Evolutionary conservation across 805 yeast genomes (phyloP).

Genomic region (Candida jianshihensis): DNA sequence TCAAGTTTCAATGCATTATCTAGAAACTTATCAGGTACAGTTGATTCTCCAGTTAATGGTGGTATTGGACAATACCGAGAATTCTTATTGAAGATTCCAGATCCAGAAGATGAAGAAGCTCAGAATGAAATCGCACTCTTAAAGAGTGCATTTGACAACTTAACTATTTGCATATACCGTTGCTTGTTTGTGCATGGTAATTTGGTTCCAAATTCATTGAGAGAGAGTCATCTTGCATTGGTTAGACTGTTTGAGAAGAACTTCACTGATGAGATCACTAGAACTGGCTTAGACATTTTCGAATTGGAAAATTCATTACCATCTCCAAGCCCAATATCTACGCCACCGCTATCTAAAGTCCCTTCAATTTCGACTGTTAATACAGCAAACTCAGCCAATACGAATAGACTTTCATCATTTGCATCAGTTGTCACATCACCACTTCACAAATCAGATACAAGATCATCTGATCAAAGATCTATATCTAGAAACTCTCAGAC

Average conservation of each 20-base stretch:
- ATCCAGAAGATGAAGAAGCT: constrained; percentile 20
- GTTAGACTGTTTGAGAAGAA: constrained; percentile 56
- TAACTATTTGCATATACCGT: constrained; percentile 56
- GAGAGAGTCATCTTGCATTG: constrained; percentile 60
- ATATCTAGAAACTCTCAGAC: constrained; percentile 8
- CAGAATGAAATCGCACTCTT: constrained; percentile 24
- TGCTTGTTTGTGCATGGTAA: constrained; percentile 66
- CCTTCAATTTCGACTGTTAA: constrained; percentile 9
- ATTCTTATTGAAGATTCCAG: constrained; percentile 43
- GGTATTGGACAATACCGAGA: constrained; percentile 80
- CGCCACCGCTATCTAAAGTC: constrained; percentile 11
- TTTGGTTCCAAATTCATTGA: constrained; percentile 49
- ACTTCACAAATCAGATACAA: constrained; percentile 22
- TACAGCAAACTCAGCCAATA: neutral
- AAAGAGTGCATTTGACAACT: constrained; percentile 51
- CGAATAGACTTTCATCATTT: constrained; percentile 2
- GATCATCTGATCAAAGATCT: constrained; percentile 23
- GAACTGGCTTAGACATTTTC: constrained; percentile 23
- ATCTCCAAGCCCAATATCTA: constrained; percentile 4
- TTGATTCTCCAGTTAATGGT: constrained; percentile 89
- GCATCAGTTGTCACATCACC: constrained; percentile 3
- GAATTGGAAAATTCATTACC: constrained; percentile 20
- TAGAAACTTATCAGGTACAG: constrained; percentile 73
- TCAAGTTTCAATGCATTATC: constrained; percentile 58
- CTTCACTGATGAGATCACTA: constrained; percentile 55